Percentiles rank a stretch among this genome's conserved stretches.
Conservation (phyloP, 805 yeast genomes). For the Candida coquimbonensis region DNA sequence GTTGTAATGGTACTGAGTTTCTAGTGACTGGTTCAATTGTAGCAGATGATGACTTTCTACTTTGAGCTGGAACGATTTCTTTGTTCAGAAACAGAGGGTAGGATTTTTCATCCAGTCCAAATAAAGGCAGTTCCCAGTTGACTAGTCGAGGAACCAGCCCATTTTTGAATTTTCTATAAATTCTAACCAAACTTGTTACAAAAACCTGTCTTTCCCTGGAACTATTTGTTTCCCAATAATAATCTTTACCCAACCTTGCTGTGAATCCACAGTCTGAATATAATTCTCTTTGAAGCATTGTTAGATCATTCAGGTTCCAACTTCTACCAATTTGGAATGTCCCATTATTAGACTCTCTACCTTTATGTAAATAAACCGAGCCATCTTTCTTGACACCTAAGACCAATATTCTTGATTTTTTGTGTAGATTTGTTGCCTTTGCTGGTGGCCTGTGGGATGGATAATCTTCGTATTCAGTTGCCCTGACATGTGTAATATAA, state of each 20-base stretch:
- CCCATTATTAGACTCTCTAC: constrained; percentile 69
- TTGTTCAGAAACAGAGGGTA: constrained; percentile 22
- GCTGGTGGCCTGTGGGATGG: constrained; percentile 67
- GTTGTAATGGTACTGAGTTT: no score
- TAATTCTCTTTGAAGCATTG: constrained; percentile 45
- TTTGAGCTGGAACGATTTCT: constrained; percentile 2
- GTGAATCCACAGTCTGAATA: constrained; percentile 50
- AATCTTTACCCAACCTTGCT: constrained; percentile 62
- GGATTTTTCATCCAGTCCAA: constrained; percentile 32
- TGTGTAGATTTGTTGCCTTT: constrained; percentile 37
- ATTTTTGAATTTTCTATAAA: constrained; percentile 47
- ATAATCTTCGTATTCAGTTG: constrained; percentile 66
- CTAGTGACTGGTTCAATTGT: neutral
- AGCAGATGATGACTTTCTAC: neutral
- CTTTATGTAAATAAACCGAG: constrained; percentile 71
- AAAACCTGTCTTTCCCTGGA: constrained; percentile 55
- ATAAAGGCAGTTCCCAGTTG: constrained; percentile 41
- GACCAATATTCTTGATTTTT: constrained; percentile 52
- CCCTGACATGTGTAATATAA: constrained; percentile 70
- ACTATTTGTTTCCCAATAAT: constrained; percentile 72
- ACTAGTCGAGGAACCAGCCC: constrained; percentile 48
- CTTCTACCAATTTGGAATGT: constrained; percentile 86
- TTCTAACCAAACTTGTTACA: constrained; percentile 43
- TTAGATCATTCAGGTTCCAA: constrained; percentile 76
- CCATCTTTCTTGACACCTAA: constrained; percentile 61